These are phyloP conservation scores for Ceratocystiopsis sp. DNA, from an alignment of 2,329 filamentous ascomycete species.

Conservation along the genomic window DNA sequence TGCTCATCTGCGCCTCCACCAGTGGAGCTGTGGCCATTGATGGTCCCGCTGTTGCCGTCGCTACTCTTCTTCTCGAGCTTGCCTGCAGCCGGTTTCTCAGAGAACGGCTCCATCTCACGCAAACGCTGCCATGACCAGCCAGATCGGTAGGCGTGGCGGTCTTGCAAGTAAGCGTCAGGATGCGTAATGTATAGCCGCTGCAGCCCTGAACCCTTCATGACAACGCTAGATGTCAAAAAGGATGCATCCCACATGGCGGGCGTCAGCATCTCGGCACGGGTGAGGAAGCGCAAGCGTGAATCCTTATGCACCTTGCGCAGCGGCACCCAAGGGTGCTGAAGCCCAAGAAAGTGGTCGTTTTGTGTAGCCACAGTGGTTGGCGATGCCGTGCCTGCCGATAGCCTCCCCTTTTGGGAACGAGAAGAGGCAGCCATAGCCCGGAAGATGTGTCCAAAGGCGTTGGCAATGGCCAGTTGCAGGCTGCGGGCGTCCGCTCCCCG, in stretches of 20 bases:
- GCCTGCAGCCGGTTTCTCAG: too few species aligned
- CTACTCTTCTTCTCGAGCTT: not conserved
- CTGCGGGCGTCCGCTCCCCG: conserved; percentile 48
- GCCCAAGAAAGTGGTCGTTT: conserved; percentile 32
- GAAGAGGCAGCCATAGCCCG: conserved; percentile 13
- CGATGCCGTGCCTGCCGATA: conserved; percentile 11
- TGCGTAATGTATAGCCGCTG: conserved; percentile 62
- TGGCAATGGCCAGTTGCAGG: conserved; percentile 44
- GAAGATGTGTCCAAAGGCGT: conserved; percentile 43
- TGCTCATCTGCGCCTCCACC: conserved; percentile 25
- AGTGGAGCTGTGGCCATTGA: not conserved
- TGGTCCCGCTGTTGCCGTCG: not conserved
- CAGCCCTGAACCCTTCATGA: conserved; percentile 50
- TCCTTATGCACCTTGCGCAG: conserved; percentile 62
- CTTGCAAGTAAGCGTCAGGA: conserved; percentile 56
- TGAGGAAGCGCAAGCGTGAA: conserved; percentile 52
- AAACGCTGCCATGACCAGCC: conserved; percentile 58
- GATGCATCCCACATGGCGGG: conserved; percentile 53
- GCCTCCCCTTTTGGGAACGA: too few species aligned
- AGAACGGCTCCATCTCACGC: conserved; percentile 28
- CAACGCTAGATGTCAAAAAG: conserved; percentile 52
- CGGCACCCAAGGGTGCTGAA: conserved; percentile 56
- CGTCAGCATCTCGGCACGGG: conserved; percentile 55
- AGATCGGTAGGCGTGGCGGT: conserved; percentile 30
- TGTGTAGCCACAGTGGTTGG: too few species aligned